Conservation (phyloP, 805 yeast species). For the Ogataea methanolica region DNA sequence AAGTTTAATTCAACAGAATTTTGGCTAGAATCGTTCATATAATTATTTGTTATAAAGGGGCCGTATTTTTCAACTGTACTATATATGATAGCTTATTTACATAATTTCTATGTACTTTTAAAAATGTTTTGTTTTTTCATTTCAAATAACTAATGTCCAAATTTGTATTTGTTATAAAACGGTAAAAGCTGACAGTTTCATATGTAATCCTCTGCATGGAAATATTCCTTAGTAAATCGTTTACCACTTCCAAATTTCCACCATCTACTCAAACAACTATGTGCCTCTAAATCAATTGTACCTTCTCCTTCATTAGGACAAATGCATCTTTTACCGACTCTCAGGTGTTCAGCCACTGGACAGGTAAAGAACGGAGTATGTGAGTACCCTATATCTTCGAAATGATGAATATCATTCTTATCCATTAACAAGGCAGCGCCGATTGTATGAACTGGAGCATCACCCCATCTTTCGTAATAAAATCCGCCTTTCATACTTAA, state of each 20-base stretch:
- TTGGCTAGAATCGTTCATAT: not conserved
- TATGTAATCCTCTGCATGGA: slow-evolving; percentile 26
- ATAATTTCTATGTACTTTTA: not conserved
- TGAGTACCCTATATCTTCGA: slow-evolving; percentile 75
- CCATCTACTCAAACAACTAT: slow-evolving; percentile 70
- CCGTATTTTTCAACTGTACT: no score
- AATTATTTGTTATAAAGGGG: not conserved
- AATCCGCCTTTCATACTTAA: slow-evolving; percentile 71
- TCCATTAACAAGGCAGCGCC: slow-evolving; percentile 60
- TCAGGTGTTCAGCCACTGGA: slow-evolving; percentile 47
- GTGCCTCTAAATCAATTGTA: slow-evolving; percentile 37
- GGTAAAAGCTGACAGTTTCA: not conserved
- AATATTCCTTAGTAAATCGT: slow-evolving; percentile 43
- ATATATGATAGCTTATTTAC: no score
- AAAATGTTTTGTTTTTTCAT: not conserved
- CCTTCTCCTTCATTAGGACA: slow-evolving; percentile 43
- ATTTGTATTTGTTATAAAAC: not conserved
- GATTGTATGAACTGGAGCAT: slow-evolving; percentile 84
- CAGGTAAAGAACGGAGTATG: slow-evolving; percentile 69
- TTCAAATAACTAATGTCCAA: not conserved
- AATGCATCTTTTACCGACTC: slow-evolving; percentile 54
- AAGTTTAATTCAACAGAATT: not conserved
- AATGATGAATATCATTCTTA: slow-evolving; percentile 62
- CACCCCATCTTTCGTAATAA: slow-evolving; percentile 92
- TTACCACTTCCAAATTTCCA: slow-evolving; percentile 70